Evolutionary conservation across 495 filamentous ascomycete genomes (phyloP).

Genomic region (Daldinia bambusicola): DNA sequence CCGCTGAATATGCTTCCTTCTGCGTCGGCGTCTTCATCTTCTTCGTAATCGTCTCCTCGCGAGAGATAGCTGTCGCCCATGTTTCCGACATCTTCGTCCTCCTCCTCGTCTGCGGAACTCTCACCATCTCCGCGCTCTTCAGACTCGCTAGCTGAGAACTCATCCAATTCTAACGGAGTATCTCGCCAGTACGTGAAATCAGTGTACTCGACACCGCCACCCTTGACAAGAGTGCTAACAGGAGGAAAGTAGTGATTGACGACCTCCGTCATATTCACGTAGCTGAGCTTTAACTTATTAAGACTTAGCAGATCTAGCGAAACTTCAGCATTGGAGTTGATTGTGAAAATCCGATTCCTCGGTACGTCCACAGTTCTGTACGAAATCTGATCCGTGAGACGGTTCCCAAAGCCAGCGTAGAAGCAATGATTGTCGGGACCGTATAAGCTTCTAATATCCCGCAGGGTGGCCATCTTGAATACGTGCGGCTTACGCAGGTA

Average conservation of each 20-base stretch:
- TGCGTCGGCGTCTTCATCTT: constrained; percentile 56
- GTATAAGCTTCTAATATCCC: constrained; percentile 92
- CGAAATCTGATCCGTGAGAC: constrained; percentile 93
- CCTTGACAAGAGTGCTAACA: constrained; percentile 76
- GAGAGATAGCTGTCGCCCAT: constrained; percentile 71
- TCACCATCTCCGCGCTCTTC: constrained; percentile 64
- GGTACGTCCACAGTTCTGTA: constrained; percentile 97
- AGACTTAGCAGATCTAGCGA: constrained; percentile 89
- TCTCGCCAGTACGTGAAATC: constrained; percentile 92
- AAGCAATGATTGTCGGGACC: constrained; percentile 83
- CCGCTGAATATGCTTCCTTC: constrained; percentile 53
- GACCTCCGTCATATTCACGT: constrained; percentile 94
- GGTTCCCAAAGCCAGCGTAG: constrained; percentile 97
- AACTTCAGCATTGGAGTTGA: constrained; percentile 98
- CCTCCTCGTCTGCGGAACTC: constrained; percentile 54
- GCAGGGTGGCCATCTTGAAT: constrained; percentile 98
- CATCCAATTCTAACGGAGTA: constrained; percentile 74
- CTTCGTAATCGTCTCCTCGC: constrained; percentile 60
- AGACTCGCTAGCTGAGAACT: constrained; percentile 80
- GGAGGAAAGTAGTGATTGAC: constrained; percentile 98
- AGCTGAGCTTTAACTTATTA: constrained; percentile 96
- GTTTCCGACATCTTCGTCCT: constrained; percentile 58
- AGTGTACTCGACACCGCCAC: constrained; percentile 85
- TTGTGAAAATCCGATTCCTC: constrained; percentile 93
- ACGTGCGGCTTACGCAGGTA: constrained; percentile 97